phyloP scores from a whole-genome alignment of 2,329 filamentous ascomycete species.

The Neofusicoccum laricinum region DNA sequence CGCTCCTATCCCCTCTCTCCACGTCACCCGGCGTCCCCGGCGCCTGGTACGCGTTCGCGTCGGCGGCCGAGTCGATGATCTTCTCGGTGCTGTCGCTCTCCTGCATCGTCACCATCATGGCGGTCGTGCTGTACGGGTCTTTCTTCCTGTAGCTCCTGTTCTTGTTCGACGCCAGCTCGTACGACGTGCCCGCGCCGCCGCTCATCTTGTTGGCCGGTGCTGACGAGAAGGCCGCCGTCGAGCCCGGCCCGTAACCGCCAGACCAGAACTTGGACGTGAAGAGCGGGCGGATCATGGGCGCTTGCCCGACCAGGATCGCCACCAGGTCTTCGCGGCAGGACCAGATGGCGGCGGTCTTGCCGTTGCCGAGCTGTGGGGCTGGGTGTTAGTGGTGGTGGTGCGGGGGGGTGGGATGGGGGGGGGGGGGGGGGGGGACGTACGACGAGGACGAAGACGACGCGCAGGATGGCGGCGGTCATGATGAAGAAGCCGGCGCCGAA shows the following conservation, averaged over 20 bases:
- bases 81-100: slow-evolving; percentile 20
- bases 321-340: slow-evolving; percentile 40
- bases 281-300: slow-evolving; percentile 34
- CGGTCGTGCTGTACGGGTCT: slow-evolving; percentile 21
- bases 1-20: background rate
- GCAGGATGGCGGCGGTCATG: slow-evolving; percentile 30
- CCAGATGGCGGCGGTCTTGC: slow-evolving; percentile 34
- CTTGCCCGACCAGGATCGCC: slow-evolving; percentile 37
- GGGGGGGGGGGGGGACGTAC: slow-evolving; percentile 20
- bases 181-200: background rate
- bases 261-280: slow-evolving; percentile 21
- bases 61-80: slow-evolving; percentile 14
- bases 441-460: slow-evolving; percentile 28
- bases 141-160: background rate
- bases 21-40: background rate
- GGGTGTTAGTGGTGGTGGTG: background rate
- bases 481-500: slow-evolving; percentile 35
- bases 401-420: background rate
- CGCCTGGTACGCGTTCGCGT: no score
- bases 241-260: background rate
- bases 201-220: background rate
- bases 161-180: background rate
- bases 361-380: slow-evolving; percentile 17
- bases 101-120: slow-evolving; percentile 18
- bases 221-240: slow-evolving; percentile 4